A percentile compares a stretch with the other conserved stretches of the same genome.
Evolutionary conservation across 2,329 filamentous ascomycete genomes (phyloP).

Genomic region (Pseudovirgaria hyperparasitica): DNA sequence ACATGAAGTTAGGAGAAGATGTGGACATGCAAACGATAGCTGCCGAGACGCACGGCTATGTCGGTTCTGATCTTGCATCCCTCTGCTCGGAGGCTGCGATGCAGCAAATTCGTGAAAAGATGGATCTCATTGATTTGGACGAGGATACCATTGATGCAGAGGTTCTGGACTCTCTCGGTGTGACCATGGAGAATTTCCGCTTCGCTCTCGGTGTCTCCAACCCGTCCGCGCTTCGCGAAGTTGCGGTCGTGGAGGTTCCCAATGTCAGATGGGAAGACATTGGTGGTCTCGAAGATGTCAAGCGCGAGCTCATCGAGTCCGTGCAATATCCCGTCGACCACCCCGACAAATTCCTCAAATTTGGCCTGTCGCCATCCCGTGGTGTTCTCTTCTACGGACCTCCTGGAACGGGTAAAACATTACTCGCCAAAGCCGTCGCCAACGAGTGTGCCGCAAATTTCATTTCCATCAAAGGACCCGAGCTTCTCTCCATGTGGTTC

Average conservation of each 20-base stretch:
- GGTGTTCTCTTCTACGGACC: slow-evolving; percentile 99
- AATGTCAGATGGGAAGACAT: slow-evolving; percentile 99
- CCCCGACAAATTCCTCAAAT: slow-evolving; percentile 99
- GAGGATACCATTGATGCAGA: slow-evolving; percentile 99
- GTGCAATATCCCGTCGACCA: slow-evolving; percentile 99
- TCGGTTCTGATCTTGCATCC: slow-evolving; percentile 94
- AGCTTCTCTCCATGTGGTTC: slow-evolving; percentile 99
- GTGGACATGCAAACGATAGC: slow-evolving; percentile 96
- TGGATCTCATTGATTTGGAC: slow-evolving; percentile 97
- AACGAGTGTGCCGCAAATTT: slow-evolving; percentile 99
- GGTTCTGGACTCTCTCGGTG: slow-evolving; percentile 92
- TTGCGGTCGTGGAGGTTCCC: slow-evolving; percentile 96
- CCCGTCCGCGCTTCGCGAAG: slow-evolving; percentile 94
- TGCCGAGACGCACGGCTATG: slow-evolving; percentile 95
- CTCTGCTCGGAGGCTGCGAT: slow-evolving; percentile 98
- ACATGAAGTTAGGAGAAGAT: slow-evolving; percentile 98
- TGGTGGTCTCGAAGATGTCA: slow-evolving; percentile 94
- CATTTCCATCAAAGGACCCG: slow-evolving; percentile 97
- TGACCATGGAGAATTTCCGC: slow-evolving; percentile 99
- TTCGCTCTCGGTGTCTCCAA: slow-evolving; percentile 97
- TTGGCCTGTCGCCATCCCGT: slow-evolving; percentile 91
- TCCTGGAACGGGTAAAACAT: slow-evolving; percentile 99
- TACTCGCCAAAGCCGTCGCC: slow-evolving; percentile 97
- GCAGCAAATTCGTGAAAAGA: slow-evolving; percentile 99
- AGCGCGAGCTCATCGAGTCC: slow-evolving; percentile 97